Percentiles rank a stretch among this genome's conserved stretches.
Conservation (phyloP, 164 flowering plant species). For the Vitis riparia region DNA sequence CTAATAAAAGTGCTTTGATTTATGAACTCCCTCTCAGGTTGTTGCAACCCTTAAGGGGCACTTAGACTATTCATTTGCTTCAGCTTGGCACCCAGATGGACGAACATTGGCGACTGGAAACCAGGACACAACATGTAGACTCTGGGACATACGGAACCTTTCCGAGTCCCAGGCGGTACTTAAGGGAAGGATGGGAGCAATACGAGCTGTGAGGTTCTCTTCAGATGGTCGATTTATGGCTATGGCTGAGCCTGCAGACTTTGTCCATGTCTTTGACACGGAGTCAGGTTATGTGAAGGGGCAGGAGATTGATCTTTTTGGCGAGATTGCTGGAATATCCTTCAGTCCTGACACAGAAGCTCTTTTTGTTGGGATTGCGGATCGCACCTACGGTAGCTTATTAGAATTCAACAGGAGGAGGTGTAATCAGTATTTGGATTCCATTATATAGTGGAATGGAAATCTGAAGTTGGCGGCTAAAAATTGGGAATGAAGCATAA, state of each 20-base stretch:
- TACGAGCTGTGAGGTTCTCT: slow-evolving; percentile 72
- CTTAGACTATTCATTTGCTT: slow-evolving; percentile 83
- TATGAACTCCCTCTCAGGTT: slow-evolving; percentile 31
- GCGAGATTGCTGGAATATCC: slow-evolving; percentile 92
- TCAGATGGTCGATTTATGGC: slow-evolving; percentile 86
- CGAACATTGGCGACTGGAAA: slow-evolving; percentile 83
- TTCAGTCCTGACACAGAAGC: slow-evolving; percentile 93
- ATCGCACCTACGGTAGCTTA: slow-evolving; percentile 84
- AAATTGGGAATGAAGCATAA: too few species aligned
- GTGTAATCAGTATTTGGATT: slow-evolving; percentile 41
- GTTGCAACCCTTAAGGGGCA: slow-evolving; percentile 69
- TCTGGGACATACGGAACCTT: slow-evolving; percentile 86
- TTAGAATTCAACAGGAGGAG: slow-evolving; percentile 70
- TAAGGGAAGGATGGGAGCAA: slow-evolving; percentile 91
- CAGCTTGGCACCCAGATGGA: slow-evolving; percentile 97
- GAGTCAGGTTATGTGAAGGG: slow-evolving; percentile 43
- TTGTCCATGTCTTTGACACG: slow-evolving; percentile 72
- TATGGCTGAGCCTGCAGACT: slow-evolving; percentile 96
- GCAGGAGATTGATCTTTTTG: slow-evolving; percentile 89
- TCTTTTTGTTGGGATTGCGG: slow-evolving; percentile 83
- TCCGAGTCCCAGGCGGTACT: slow-evolving; percentile 68
- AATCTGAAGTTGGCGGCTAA: too few species aligned
- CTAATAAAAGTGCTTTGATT: too few species aligned
- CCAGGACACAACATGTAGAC: slow-evolving; percentile 90
- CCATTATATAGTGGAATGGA: slow-evolving; percentile 26